Base-by-base conservation (phyloP, 2,329 filamentous ascomycete species). In the Xylaria sp. region DNA sequence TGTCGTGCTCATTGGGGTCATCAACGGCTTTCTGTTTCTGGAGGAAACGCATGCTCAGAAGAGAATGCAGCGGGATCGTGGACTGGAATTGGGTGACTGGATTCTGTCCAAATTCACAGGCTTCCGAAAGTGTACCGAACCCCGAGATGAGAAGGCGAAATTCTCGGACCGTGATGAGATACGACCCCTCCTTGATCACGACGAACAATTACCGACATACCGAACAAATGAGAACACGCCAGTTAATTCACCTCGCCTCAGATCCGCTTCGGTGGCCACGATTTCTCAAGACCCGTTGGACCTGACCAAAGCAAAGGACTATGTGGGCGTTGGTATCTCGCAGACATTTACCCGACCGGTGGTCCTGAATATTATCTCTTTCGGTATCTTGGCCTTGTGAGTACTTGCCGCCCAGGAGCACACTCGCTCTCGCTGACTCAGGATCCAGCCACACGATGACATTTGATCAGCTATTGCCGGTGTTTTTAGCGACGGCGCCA, bases 311-410 rank as follows among this genome's bases (percentile, higher is more conserved):
- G 75, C 66, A 59, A 54, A 66, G 39, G 60, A 67, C 65, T 46
- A 63, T 37, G 55, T 76, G 44, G 72, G 73, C 12, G 70, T 73
- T 20, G 74, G 72, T n/a, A 70, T 84, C 52, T 80, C 83, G 61
- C 89, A 88, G 76, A 91, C 90, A 9, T 98, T 98, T 80, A 97
- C 93, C 13, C 89, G 86, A 78, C 93, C 95, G 59, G 92, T 98
- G 65, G 85, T 97, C 69, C 85, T 97, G 77, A 95, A 94, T 78
- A 97, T 98, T 72, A 83, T 95, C 66, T 94, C 92, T 62, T 97
- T 97, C 78, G 95, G 94, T 54, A 94, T 98, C 75, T 85, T 98
- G 69, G 95, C 95, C 72, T 98, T 97, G 94, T 97, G 87, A 89
- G 94, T 91, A 65, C 60, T 76, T 65, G 7, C 58, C 13, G 4